phyloP scores from a whole-genome alignment of 768 basidiomycete species.

The Cystobasidium onofrii region DNA sequence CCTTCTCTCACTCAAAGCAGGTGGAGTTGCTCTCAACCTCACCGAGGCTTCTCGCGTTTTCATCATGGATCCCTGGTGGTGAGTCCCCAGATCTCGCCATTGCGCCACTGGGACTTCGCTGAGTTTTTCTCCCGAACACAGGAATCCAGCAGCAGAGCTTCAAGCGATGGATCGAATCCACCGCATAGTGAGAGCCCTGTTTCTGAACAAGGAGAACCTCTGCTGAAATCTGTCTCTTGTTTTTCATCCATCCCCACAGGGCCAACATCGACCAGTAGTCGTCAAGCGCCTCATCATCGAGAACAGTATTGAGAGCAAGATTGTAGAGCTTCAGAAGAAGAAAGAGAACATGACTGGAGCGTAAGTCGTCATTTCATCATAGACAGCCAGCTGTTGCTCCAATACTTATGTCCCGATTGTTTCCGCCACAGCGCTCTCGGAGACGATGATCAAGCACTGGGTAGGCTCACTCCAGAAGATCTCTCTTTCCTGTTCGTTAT shows the following conservation, averaged over 20 bases:
- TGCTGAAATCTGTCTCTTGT: neutral
- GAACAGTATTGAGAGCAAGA: conserved; percentile 87
- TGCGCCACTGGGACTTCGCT: conserved; percentile 27
- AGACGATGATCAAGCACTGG: conserved; percentile 22
- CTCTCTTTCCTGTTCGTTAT: conserved; percentile 25
- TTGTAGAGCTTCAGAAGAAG: conserved; percentile 91
- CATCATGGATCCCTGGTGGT: conserved; percentile 63
- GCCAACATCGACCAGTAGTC: conserved; percentile 77
- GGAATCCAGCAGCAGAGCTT: conserved; percentile 6
- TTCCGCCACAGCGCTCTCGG: neutral
- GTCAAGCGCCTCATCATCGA: conserved; percentile 91
- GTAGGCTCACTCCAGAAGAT: conserved; percentile 19
- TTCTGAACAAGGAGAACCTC: neutral
- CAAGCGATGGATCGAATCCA: conserved; percentile 41
- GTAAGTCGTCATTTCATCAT: neutral
- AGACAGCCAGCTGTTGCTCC: neutral
- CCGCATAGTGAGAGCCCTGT: conserved; percentile 36
- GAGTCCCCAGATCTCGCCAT: conserved; percentile 46
- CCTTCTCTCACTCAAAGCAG: conserved; percentile 84
- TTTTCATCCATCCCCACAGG: neutral
- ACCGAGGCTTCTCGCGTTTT: conserved; percentile 52
- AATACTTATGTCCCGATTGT: neutral
- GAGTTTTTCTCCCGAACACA: neutral
- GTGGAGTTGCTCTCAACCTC: conserved; percentile 82
- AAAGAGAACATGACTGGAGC: conserved; percentile 32